Conservation (phyloP, 2,329 filamentous ascomycete species). For the Trichoderma asperellum region DNA sequence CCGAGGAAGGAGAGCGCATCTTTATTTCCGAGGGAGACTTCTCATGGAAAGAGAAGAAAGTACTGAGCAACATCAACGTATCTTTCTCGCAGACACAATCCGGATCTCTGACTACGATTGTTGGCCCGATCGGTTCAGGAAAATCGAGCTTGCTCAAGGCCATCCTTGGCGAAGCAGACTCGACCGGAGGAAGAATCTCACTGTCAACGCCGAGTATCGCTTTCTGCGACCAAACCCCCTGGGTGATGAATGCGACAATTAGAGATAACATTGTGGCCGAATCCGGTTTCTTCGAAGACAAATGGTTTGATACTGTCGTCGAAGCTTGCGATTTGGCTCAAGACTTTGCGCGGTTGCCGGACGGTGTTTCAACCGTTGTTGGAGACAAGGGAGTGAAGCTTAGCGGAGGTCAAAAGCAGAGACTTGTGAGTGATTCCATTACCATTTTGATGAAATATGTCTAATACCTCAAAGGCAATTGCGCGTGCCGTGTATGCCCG, state of each 20-base stretch:
- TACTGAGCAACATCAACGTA: constrained; percentile 35
- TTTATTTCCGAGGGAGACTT: constrained; percentile 36
- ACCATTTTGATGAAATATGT: background rate
- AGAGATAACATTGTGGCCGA: constrained; percentile 43
- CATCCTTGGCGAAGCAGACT: constrained; percentile 38
- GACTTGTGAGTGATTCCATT: constrained; percentile 35
- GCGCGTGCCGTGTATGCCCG: constrained; percentile 42
- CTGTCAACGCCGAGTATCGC: constrained; percentile 35
- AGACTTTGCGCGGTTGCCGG: constrained; percentile 37
- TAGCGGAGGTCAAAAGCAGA: constrained; percentile 44
- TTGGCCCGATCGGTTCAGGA: constrained; percentile 41
- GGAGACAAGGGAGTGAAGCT: constrained; percentile 42
- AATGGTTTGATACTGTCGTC: constrained; percentile 41
- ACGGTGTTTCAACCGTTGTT: constrained; percentile 36
- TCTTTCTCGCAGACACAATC: constrained; percentile 31
- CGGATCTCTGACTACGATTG: constrained; percentile 38
- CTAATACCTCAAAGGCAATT: constrained; percentile 35
- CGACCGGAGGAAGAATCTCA: constrained; percentile 33
- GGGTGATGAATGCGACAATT: constrained; percentile 42
- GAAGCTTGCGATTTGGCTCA: constrained; percentile 41
- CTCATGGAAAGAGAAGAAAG: constrained; percentile 36
- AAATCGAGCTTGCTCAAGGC: constrained; percentile 41
- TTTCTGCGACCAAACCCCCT: constrained; percentile 41
- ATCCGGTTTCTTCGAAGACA: constrained; percentile 37
- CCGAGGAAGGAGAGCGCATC: constrained; percentile 26